Evolutionary conservation across 345 rosid species (phyloP), one percentile per base, ranked within the genome.

Genomic region (Tarenaya hassleriana): DNA sequence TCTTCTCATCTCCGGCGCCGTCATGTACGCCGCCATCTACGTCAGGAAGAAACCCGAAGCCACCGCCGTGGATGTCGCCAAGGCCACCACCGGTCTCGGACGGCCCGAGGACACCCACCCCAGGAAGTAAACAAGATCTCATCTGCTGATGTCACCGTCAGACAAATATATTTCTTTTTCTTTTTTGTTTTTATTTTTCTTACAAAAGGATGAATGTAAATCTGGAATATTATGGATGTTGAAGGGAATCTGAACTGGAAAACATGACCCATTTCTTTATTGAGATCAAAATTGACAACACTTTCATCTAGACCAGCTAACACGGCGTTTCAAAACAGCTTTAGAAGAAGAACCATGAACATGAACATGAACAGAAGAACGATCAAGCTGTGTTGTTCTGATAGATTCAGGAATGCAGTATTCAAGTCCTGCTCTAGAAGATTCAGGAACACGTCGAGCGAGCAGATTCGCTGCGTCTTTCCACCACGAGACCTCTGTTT

Each of bases 401-500:
- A 55, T n/a, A n/a, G n/a, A 47, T 41, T 66, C 60, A 0, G 0
- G 15, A 24, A 46, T 53, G 46, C 61, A 53, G 65, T 51, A 66
- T 15, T 66, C 65, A 34, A 66, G 18, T 33, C 47, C 65, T 52
- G 55, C 16, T 34, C 56, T 50, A 59, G 65, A 64, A 52, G 73
- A 44, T 33, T 69, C 76, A 10, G 70, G 62, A 62, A 72, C 69
- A 60, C 81, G 79, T 50, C 47, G 56, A 40, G 83, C 69, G 42
- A 79, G 56, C 34, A 75, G 58, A 34, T 51, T 33, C 9, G 88
- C 88, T 9, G 85, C 79, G 57, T 76, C 94, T 73, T 77, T 86
- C 96, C 91, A 90, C 94, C 87, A 78, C 5, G 75, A 74, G 41
- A 75, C 66, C 81, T 90, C 96, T 11, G 60, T 49, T 56, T 90